Conservation (phyloP, 768 basidiomycete genomes). For the Tylopilus cervinicoccineus region DNA sequence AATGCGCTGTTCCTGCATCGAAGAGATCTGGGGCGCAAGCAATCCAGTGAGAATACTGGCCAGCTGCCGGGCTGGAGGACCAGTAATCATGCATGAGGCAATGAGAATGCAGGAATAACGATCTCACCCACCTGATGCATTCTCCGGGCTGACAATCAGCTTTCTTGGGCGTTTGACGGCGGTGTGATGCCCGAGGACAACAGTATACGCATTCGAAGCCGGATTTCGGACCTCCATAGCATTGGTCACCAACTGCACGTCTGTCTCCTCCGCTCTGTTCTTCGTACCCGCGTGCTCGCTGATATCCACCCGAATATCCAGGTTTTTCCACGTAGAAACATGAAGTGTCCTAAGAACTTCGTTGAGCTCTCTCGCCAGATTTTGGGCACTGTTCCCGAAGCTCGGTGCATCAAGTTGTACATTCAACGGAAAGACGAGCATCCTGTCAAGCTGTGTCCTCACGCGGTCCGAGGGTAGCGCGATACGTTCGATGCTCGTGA, state of each 20-base stretch:
- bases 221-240: constrained; percentile 11
- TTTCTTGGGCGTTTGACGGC: constrained; percentile 19
- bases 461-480: constrained; percentile 65
- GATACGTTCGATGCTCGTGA: constrained; percentile 85
- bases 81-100: constrained; percentile 11
- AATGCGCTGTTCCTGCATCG: constrained; percentile 47
- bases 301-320: constrained; percentile 35
- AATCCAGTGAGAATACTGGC: constrained; percentile 37
- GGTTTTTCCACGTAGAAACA: constrained; percentile 39
- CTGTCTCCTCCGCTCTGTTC: background rate
- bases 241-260: constrained; percentile 5
- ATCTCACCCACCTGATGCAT: constrained; percentile 28
- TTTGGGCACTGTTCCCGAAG: constrained; percentile 7
- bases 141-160: constrained; percentile 19
- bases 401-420: constrained; percentile 37
- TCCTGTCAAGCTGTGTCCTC: constrained; percentile 42
- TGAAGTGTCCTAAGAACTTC: constrained; percentile 14
- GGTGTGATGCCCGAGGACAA: constrained; percentile 24
- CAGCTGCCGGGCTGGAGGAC: constrained; percentile 36
- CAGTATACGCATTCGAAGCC: constrained; percentile 18
- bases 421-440: constrained; percentile 40
- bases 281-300: constrained; percentile 34
- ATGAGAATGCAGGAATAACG: background rate
- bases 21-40: constrained; percentile 40
- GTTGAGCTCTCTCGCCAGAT: constrained; percentile 28